A percentile compares a stretch with the other conserved stretches of the same genome.
These are phyloP conservation scores for Mycena crocata DNA, from an alignment of 768 basidiomycete genomes.

Conservation along the genomic window DNA sequence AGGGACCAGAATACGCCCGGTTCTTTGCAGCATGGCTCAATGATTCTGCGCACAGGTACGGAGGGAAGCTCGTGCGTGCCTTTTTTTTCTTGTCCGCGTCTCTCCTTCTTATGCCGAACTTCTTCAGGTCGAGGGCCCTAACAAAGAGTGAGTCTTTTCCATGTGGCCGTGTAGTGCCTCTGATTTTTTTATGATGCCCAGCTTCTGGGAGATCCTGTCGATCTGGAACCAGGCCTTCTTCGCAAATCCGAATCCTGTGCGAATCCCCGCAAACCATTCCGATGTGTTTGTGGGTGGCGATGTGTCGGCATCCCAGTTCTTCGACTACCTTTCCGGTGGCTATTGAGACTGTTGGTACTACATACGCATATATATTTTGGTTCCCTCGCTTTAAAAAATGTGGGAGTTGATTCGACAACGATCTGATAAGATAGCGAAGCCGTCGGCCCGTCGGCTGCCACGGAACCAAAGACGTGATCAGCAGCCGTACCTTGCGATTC, in stretches of 20 bases:
- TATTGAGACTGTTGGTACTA: slow-evolving; percentile 15
- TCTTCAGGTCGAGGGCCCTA: slow-evolving; percentile 1
- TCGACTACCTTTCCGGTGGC: slow-evolving; percentile 13
- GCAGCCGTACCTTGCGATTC: too few relatives aligned
- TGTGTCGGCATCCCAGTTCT: not conserved
- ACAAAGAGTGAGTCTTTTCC: not conserved
- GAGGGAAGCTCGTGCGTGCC: slow-evolving; percentile 25
- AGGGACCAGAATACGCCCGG: slow-evolving; percentile 4
- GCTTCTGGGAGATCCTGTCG: not conserved
- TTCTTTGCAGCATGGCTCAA: slow-evolving; percentile 35
- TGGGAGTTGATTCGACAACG: too few relatives aligned
- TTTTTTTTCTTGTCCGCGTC: not conserved
- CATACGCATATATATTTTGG: not conserved
- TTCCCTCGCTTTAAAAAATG: not conserved
- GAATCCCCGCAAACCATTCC: not conserved
- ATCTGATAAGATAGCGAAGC: too few relatives aligned
- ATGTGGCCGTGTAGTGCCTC: not conserved
- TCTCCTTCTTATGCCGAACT: not conserved
- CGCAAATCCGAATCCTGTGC: slow-evolving; percentile 21
- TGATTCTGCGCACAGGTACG: slow-evolving; percentile 27
- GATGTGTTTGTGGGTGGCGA: not conserved
- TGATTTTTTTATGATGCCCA: not conserved
- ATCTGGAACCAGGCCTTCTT: not conserved
- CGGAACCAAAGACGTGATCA: too few relatives aligned
- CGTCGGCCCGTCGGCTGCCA: too few relatives aligned